A percentile compares a stretch with the other conserved stretches of the same genome.
These are phyloP conservation scores for Phaeophleospora eucalypticola DNA, from an alignment of 2,329 filamentous ascomycete species.

Conservation along the genomic window DNA sequence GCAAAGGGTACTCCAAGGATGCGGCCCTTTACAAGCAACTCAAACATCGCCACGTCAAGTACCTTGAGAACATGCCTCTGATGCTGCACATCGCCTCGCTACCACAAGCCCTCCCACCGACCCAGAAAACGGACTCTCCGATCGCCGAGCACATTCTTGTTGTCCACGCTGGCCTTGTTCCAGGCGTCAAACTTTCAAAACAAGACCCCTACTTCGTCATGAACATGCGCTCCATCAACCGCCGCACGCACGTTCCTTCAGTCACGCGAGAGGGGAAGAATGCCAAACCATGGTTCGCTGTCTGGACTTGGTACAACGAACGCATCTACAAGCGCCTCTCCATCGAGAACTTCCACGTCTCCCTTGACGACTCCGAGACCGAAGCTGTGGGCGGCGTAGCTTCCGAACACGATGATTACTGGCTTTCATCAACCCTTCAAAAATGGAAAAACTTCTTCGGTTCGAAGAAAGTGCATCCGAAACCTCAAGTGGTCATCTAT, in stretches of 20 bases:
- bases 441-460: slow-evolving; percentile 24
- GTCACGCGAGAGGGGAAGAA: slow-evolving; percentile 30
- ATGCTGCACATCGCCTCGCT: slow-evolving; percentile 35
- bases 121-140: slow-evolving; percentile 50
- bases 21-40: slow-evolving; percentile 26
- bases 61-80: slow-evolving; percentile 33
- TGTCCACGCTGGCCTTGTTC: slow-evolving; percentile 82
- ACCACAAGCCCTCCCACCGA: slow-evolving; percentile 20
- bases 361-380: background rate
- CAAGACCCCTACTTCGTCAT: slow-evolving; percentile 80
- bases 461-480: slow-evolving; percentile 39
- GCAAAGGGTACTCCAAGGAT: slow-evolving; percentile 27
- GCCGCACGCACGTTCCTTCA: slow-evolving; percentile 57
- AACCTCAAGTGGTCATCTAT: slow-evolving; percentile 66
- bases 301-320: slow-evolving; percentile 35
- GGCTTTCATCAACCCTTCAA: slow-evolving; percentile 9
- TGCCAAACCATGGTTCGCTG: slow-evolving; percentile 27
- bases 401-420: slow-evolving; percentile 7
- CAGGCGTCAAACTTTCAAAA: slow-evolving; percentile 63
- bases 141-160: slow-evolving; percentile 59
- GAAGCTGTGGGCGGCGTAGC: slow-evolving; percentile 12
- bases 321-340: slow-evolving; percentile 24
- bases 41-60: slow-evolving; percentile 29
- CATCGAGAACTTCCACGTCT: slow-evolving; percentile 10
- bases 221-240: slow-evolving; percentile 82